Percentiles rank a stretch among this genome's conserved stretches.
Conservation (phyloP, 2,329 filamentous ascomycete species). For the Plenodomus lindquistii region DNA sequence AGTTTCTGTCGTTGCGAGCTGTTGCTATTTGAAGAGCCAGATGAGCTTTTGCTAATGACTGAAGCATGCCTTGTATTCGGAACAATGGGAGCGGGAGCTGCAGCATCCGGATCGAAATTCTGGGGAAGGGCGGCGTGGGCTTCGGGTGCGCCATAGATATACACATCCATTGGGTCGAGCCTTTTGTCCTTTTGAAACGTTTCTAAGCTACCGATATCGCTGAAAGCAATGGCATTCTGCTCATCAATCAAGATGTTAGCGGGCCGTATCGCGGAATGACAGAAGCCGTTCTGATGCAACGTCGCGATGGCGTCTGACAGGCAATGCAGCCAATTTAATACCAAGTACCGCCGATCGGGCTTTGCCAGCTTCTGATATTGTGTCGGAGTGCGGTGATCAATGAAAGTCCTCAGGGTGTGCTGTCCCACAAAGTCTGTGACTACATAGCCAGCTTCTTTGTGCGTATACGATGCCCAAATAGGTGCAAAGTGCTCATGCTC, state of each 20-base stretch:
- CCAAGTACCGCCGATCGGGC: conserved; percentile 59
- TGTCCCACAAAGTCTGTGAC: conserved; percentile 70
- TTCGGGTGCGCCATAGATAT: conserved; percentile 75
- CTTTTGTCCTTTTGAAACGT: conserved; percentile 58
- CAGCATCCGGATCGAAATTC: conserved; percentile 13
- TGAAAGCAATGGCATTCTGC: conserved; percentile 68
- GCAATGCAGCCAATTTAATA: conserved; percentile 77
- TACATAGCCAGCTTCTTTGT: conserved; percentile 65
- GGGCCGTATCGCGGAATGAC: conserved; percentile 71
- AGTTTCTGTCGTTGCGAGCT: conserved; percentile 40
- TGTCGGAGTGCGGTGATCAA: conserved; percentile 63
- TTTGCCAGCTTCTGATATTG: conserved; percentile 67
- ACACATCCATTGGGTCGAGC: conserved; percentile 67
- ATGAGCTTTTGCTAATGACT: conserved; percentile 42
- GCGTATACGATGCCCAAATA: conserved; percentile 71
- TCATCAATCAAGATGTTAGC: conserved; percentile 70
- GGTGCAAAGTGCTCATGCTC: conserved; percentile 72
- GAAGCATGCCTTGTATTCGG: conserved; percentile 33
- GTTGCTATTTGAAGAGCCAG: conserved; percentile 37
- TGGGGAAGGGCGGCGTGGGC: conserved; percentile 36
- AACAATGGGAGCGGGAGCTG: conserved; percentile 16
- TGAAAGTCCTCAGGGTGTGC: conserved; percentile 68
- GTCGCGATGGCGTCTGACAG: conserved; percentile 69
- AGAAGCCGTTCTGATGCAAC: conserved; percentile 66
- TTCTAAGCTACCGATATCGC: conserved; percentile 59